Base-by-base conservation (phyloP, 805 yeast species). In the Candida tibetensis region DNA sequence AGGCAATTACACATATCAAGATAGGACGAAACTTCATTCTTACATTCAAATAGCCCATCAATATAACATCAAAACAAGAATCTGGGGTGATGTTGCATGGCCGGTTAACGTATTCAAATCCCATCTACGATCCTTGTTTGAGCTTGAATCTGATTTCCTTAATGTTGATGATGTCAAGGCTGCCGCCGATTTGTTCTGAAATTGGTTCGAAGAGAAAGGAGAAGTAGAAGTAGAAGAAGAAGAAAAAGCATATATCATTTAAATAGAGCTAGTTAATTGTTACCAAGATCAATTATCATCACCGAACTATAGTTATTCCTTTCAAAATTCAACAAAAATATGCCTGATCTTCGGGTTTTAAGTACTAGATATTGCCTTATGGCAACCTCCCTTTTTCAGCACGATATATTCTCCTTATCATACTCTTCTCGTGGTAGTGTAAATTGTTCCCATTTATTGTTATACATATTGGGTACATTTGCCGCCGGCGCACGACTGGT, bases 11-110 rank as follows among this genome's bases (percentile, higher is more conserved):
- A 57, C 55, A 16, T 44, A 42, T 0, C 48, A 48, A 1, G 77
- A 76, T 41, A 39, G 51, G 30, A 40, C 30, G 1, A 47, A 21
- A 8, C 44, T 76, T 17, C 45, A 46, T 16, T 25, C 40, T 3
- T 46, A 45, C 18, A 55, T 76, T 15, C 58, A 60, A 7, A 35
- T 41, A 12, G 81, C 85, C 2, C 86, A 81, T 47, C 50, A 57
- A 2, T 41, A 60, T 34, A 76, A 77, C 9, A 49, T 82, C 28
- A 67, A 71, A 46, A 75, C 86, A 0, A 64, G 91, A 39, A 63
- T 82, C 21, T 84, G 90, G 90, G 89, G 81, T 14, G 79, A 79
- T 6, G 81, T 86, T 1, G 66, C 66, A 36, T 82, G 88, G 88
- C 89, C 90, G 3, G 53, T 56, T 2, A 42, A 49, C 10, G 54